Conservation (phyloP, 495 filamentous ascomycete genomes). For the Durotheca rogersii region DNA sequence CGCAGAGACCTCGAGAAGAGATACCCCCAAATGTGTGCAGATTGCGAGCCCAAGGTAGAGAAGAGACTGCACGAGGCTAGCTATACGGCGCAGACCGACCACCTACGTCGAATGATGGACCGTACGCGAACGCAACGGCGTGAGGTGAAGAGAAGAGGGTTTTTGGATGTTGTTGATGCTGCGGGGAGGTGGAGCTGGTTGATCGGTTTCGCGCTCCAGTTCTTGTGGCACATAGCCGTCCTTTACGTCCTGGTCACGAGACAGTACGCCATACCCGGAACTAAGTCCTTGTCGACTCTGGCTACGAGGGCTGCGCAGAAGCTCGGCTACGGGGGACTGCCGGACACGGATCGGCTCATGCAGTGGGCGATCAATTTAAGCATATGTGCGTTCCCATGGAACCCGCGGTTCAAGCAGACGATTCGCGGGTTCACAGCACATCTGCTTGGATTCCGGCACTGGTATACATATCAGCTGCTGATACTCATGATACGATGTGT, state of each 20-base stretch:
- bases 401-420: conserved; percentile 65
- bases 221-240: conserved; percentile 52
- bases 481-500: conserved; percentile 58
- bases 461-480: conserved; percentile 68
- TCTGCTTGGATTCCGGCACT: conserved; percentile 63
- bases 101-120: conserved; percentile 71
- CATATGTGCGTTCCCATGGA: conserved; percentile 71
- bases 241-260: conserved; percentile 25
- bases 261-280: conserved; percentile 8
- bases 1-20: conserved; percentile 65
- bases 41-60: conserved; percentile 68
- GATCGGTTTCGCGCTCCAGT: conserved; percentile 54
- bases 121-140: conserved; percentile 54
- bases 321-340: conserved; percentile 26
- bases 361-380: conserved; percentile 53
- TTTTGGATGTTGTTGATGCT: conserved; percentile 55
- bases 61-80: conserved; percentile 63
- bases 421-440: conserved; percentile 62
- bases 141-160: conserved; percentile 39
- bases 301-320: conserved; percentile 38
- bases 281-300: conserved; percentile 24
- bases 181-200: conserved; percentile 52
- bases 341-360: conserved; percentile 41
- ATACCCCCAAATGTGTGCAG: conserved; percentile 81
- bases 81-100: conserved; percentile 78